phyloP scores from a whole-genome alignment of 2,329 filamentous ascomycete genomes.

The Epichloe brachyelytri region DNA sequence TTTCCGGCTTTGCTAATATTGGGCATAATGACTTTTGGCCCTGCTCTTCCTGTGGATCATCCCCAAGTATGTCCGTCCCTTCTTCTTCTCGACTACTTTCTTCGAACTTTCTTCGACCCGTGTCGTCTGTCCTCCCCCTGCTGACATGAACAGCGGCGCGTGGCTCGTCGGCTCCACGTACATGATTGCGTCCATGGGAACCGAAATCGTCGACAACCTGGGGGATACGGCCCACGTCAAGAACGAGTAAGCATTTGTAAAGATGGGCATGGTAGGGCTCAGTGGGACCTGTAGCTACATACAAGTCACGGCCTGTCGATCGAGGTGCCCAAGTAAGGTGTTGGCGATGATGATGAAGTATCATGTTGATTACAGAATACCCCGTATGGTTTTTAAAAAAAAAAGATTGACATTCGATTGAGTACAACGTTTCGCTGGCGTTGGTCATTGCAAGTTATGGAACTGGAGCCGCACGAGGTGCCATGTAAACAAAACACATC shows the following conservation, averaged over 20 bases:
- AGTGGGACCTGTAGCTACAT: too few relatives aligned
- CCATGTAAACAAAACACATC: too few relatives aligned
- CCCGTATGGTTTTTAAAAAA: too few relatives aligned
- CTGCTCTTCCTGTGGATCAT: slow-evolving; percentile 43
- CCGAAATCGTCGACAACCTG: slow-evolving; percentile 35
- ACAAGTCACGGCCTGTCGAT: too few relatives aligned
- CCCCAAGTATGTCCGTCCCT: slow-evolving; percentile 36
- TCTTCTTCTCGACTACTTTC: background rate
- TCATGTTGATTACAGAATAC: background rate
- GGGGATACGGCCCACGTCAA: slow-evolving; percentile 27
- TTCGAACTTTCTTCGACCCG: background rate
- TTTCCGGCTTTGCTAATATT: slow-evolving; percentile 41
- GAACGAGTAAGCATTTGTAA: slow-evolving; percentile 19
- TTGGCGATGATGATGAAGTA: background rate
- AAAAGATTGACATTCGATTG: too few relatives aligned
- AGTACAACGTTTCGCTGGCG: too few relatives aligned
- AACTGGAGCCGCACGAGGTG: too few relatives aligned
- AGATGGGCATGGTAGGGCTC: too few relatives aligned
- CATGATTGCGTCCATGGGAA: slow-evolving; percentile 36
- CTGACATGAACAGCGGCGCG: slow-evolving; percentile 28
- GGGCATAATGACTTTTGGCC: slow-evolving; percentile 37
- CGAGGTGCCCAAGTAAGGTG: background rate
- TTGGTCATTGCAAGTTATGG: too few relatives aligned
- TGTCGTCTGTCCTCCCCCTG: background rate
- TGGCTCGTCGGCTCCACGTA: slow-evolving; percentile 42